Percentiles rank a stretch among this genome's conserved stretches.
Evolutionary conservation across 345 rosid genomes (phyloP).

Genomic region (Hibiscus tridactylites): DNA sequence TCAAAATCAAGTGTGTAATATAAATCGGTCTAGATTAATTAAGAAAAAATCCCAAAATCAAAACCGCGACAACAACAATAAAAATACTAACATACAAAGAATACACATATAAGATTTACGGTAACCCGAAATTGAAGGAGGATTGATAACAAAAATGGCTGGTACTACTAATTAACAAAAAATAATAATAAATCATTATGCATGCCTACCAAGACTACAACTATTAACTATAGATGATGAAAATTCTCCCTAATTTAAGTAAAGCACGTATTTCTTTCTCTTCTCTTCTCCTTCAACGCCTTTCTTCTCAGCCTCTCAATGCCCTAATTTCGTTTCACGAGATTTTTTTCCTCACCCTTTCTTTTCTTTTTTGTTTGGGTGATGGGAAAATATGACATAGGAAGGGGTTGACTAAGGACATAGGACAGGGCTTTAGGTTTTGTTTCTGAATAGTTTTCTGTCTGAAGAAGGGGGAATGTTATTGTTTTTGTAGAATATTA

Average conservation of each 20-base stretch:
- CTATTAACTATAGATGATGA: constrained; percentile 3
- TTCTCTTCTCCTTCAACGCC: constrained; percentile 16
- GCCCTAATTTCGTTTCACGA: background rate
- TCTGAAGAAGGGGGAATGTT: background rate
- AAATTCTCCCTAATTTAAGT: constrained; percentile 4
- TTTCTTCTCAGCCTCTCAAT: background rate
- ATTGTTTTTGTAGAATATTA: background rate
- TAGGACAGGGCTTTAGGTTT: background rate
- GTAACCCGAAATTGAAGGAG: constrained; percentile 48
- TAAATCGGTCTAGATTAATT: no score
- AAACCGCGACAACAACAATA: no score
- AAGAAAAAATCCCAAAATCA: no score
- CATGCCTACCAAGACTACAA: constrained; percentile 9
- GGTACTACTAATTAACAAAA: constrained; percentile 17
- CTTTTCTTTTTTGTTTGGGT: background rate
- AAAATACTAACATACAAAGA: no score
- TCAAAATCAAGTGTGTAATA: no score
- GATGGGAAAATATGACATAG: background rate
- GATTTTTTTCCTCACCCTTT: background rate
- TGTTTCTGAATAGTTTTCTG: background rate
- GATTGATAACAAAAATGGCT: background rate
- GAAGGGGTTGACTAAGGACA: background rate
- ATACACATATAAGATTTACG: no score
- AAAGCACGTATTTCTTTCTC: constrained; percentile 1
- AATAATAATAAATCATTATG: constrained; percentile 13